Base-by-base conservation (phyloP, 2,329 filamentous ascomycete species). In the Sporothrix humicola region DNA sequence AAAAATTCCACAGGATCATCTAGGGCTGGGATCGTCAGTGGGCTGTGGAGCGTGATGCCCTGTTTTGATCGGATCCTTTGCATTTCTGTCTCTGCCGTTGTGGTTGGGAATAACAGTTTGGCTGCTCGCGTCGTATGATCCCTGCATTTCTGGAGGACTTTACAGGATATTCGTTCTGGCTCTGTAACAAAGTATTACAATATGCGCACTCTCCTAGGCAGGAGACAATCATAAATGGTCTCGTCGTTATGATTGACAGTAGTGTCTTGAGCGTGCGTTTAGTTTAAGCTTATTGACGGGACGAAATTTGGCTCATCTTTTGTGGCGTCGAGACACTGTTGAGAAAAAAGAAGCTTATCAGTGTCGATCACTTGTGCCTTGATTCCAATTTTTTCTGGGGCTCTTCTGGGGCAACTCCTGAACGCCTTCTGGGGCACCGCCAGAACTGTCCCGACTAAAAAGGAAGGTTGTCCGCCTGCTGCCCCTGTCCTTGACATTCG, bases 211-310 rank as follows among this genome's bases (percentile, higher is more conserved):
- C 31, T 37, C 23, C 3, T 26, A 52, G 50, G 15, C 50, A 54
- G n/a, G 20, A 23, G 20, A 26, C n/a, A 52, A 52, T n/a, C 13
- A 58, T 37, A 7, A 3, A 37, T 6, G 31, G 31, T 37, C 31
- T 37, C 5, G 3, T 37, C 23, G 23, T 37, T 7, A 37, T 7
- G 31, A 37, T 37, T 37, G 54, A 58, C 13, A 37, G 56, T 58
- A 8, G 23, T 17, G 23, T 9, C 23, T 23, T 37, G 13, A 17
- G 26, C 26, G 13, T 17, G 26, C 26, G 26, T 12, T 26, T 59
- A 15, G 26, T 7, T 59, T 59, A 59, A 59, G 56, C 26, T 59
- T 59, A 37, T 17, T 59, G 56, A 59, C 26, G 56, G 56, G 56
- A 37, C 56, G 56, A 31, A n/a, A 17, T 37, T 37, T 37, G 54